Base-by-base conservation (phyloP, 2,329 filamentous ascomycete genomes). In the Nemania serpens region DNA sequence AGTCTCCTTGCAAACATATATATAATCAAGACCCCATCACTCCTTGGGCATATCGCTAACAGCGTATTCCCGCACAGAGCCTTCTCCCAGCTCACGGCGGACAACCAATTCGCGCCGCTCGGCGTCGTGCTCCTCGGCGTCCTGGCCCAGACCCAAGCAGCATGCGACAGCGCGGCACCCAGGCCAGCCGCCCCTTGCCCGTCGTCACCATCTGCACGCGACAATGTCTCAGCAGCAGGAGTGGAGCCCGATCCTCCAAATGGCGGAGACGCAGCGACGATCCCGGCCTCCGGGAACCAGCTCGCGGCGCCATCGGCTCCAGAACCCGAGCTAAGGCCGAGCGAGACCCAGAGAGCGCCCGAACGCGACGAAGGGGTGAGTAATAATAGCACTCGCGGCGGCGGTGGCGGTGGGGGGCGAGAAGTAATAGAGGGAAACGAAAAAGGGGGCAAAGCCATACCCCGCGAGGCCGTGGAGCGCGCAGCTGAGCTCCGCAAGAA, bases 41-140 rank as follows among this genome's bases (percentile, higher is more conserved):
- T 34, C 18, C 11, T 12, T 12, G 7, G 7, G 7, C 17, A 10
- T 12, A 48, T 57, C 29, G 25, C 60, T 63, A 43, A 61, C 10
- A 25, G 15, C 34, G 10, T 29, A 22, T 15, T 36, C 15, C 2
- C 17, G 12, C 5, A 51, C 57, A 87, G 84, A 5, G 77, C 84
- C 1, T 93, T 94, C 73, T 87, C 87, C 1, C 88, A 88, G 64
- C 77, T 94, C 43, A 78, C 88, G 3, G 87, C 88, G 17, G 90
- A 93, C 73, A 85, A 83, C 36, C 90, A 92, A 69, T 91, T 91
- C 74, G 85, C 90, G 2, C 79, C 86, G 3, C 79, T 94, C 2
- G 91, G 91, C 3, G 78, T 92, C 18, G 81, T 91, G 64, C 80
- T 94, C 10, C 72, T 93, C 47, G 86, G 84, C 18, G 76, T 84